Conservation (phyloP, 164 flowering plant genomes). For the Tinospora cordifolia region DNA sequence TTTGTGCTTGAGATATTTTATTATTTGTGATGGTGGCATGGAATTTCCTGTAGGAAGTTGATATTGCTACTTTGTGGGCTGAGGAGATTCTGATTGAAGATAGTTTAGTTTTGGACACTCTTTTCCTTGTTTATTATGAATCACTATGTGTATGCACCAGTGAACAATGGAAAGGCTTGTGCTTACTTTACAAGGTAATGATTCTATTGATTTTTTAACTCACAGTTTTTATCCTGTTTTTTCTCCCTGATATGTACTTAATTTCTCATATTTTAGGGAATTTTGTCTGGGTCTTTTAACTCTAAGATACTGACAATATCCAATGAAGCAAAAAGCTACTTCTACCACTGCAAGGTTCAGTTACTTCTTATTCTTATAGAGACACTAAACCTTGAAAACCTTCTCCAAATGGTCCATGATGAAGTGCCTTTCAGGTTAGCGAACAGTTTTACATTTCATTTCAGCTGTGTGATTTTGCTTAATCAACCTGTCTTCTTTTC, state of each 20-base stretch:
- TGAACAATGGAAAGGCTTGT: slow-evolving; percentile 67
- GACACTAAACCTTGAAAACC: slow-evolving; percentile 69
- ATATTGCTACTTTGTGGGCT: slow-evolving; percentile 78
- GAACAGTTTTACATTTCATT: background rate
- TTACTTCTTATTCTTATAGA: slow-evolving; percentile 77
- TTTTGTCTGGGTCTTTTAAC: slow-evolving; percentile 48
- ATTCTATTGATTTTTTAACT: slow-evolving; percentile 3
- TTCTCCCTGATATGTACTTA: slow-evolving; percentile 11
- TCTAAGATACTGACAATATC: slow-evolving; percentile 62
- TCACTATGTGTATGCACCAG: slow-evolving; percentile 57
- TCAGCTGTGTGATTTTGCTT: background rate
- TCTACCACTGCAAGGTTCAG: slow-evolving; percentile 65
- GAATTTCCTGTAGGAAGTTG: slow-evolving; percentile 50
- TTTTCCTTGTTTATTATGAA: slow-evolving; percentile 80
- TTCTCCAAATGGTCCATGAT: slow-evolving; percentile 83
- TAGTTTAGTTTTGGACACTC: slow-evolving; percentile 71
- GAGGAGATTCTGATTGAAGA: slow-evolving; percentile 85
- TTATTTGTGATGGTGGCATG: slow-evolving; percentile 3
- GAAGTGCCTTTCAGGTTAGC: slow-evolving; percentile 68
- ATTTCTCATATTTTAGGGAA: slow-evolving; percentile 40
- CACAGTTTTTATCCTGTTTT: background rate
- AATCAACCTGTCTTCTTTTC: background rate
- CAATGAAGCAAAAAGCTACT: slow-evolving; percentile 46
- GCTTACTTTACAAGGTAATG: slow-evolving; percentile 65
- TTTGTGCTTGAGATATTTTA: background rate